phyloP scores from a whole-genome alignment of 345 rosid genomes.

The Noccaea bulbosa region DNA sequence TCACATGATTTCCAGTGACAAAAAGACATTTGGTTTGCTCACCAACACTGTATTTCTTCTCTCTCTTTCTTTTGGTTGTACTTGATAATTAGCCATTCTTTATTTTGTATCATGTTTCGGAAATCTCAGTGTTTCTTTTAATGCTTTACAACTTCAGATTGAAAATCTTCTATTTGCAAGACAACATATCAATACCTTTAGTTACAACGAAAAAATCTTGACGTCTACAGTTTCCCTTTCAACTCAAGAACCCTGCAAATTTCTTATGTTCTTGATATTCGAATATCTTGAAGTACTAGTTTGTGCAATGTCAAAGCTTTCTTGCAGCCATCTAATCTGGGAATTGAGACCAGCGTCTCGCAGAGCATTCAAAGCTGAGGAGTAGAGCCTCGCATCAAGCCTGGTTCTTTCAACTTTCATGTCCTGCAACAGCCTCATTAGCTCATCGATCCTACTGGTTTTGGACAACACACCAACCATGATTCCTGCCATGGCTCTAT shows the following conservation, averaged over 20 bases:
- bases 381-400: slow-evolving; percentile 68
- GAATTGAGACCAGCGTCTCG: slow-evolving; percentile 72
- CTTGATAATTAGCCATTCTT: slow-evolving; percentile 29
- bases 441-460: slow-evolving; percentile 62
- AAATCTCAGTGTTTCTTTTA: neutral
- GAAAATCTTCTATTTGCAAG: slow-evolving; percentile 36
- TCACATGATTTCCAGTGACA: slow-evolving; percentile 37
- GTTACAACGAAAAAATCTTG: slow-evolving; percentile 34
- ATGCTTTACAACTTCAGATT: slow-evolving; percentile 35
- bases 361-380: slow-evolving; percentile 69
- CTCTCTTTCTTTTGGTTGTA: slow-evolving; percentile 31
- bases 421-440: slow-evolving; percentile 72
- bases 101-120: slow-evolving; percentile 29
- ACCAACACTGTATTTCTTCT: slow-evolving; percentile 1
- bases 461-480: slow-evolving; percentile 89
- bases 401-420: slow-evolving; percentile 62
- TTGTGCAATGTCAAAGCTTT: slow-evolving; percentile 51
- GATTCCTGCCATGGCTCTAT: slow-evolving; percentile 77
- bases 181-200: slow-evolving; percentile 27
- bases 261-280: slow-evolving; percentile 5
- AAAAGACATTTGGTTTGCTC: slow-evolving; percentile 13
- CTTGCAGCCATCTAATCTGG: slow-evolving; percentile 70
- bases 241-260: slow-evolving; percentile 17
- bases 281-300: slow-evolving; percentile 26
- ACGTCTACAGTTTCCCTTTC: slow-evolving; percentile 13